Evolutionary conservation across 805 yeast genomes (phyloP).

Genomic region (Yarrowia deformans): DNA sequence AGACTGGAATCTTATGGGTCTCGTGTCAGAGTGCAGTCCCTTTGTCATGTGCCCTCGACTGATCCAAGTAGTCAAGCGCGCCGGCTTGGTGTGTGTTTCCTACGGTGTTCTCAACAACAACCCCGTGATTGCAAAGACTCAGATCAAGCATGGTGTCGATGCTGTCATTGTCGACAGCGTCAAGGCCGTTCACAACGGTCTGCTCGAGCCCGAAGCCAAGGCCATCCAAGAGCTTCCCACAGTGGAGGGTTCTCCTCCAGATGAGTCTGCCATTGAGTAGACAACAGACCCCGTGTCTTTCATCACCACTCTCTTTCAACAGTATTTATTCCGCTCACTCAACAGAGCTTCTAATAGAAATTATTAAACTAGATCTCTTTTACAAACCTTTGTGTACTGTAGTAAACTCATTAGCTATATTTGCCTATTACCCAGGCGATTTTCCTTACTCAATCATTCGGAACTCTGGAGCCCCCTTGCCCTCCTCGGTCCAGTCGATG

Average conservation of each 20-base stretch:
- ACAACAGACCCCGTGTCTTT: neutral
- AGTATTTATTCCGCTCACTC: constrained; percentile 35
- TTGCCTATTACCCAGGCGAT: constrained; percentile 2
- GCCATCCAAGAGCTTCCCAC: constrained; percentile 16
- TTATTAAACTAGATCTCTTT: neutral
- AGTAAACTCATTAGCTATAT: constrained; percentile 18
- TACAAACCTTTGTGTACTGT: neutral
- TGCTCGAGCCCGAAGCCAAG: constrained; percentile 47
- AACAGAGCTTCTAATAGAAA: constrained; percentile 36
- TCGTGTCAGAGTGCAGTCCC: constrained; percentile 88
- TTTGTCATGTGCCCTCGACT: constrained; percentile 88
- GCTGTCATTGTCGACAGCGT: constrained; percentile 98
- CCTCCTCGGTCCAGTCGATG: constrained; percentile 40
- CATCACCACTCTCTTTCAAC: constrained; percentile 5
- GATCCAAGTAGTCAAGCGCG: constrained; percentile 87
- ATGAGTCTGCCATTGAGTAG: constrained; percentile 16
- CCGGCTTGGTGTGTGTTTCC: constrained; percentile 91
- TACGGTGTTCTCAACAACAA: constrained; percentile 86
- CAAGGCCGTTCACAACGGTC: constrained; percentile 86
- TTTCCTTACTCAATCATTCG: constrained; percentile 34
- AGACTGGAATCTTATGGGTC: constrained; percentile 89
- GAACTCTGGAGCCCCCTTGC: constrained; percentile 28
- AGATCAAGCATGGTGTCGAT: constrained; percentile 94
- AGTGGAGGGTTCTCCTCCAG: constrained; percentile 30
- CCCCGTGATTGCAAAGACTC: constrained; percentile 82